These are phyloP conservation scores for Fusarium anguioides DNA, from an alignment of 2,329 filamentous ascomycete genomes.

Conservation along the genomic window DNA sequence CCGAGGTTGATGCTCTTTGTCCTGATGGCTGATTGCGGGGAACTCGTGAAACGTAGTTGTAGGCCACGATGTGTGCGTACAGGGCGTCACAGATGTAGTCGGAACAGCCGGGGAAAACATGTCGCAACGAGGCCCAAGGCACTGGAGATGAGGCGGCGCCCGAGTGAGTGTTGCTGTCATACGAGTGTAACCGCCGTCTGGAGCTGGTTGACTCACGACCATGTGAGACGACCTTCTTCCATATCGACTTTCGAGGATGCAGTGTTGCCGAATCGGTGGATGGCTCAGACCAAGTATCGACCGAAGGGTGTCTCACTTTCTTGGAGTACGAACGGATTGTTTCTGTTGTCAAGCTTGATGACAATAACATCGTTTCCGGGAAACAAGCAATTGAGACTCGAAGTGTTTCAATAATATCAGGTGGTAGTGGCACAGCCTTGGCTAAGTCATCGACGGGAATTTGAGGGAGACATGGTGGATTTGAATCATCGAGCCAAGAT, in stretches of 20 bases:
- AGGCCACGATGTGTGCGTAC: conserved; percentile 69
- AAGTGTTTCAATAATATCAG: conserved; percentile 65
- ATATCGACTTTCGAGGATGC: conserved; percentile 47
- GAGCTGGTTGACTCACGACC: conserved; percentile 34
- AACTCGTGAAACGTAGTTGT: conserved; percentile 65
- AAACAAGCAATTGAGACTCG: conserved; percentile 66
- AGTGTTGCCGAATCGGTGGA: conserved; percentile 26
- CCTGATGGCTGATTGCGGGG: conserved; percentile 38
- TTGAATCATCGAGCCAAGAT: conserved; percentile 51
- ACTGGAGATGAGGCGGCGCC: conserved; percentile 39
- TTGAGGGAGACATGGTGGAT: conserved; percentile 46
- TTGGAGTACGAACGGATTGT: conserved; percentile 67
- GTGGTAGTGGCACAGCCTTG: conserved; percentile 60
- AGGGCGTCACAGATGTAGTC: conserved; percentile 68
- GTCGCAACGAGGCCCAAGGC: conserved; percentile 60
- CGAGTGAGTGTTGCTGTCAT: conserved; percentile 20
- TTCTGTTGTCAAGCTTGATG: conserved; percentile 66
- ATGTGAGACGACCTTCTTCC: conserved; percentile 52
- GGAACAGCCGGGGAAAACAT: conserved; percentile 63
- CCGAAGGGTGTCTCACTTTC: conserved; percentile 59
- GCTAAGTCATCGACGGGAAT: conserved; percentile 51
- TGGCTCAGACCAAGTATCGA: conserved; percentile 39
- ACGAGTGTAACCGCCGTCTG: conserved; percentile 31
- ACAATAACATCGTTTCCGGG: conserved; percentile 68
- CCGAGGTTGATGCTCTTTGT: conserved; percentile 22